phyloP scores from a whole-genome alignment of 192 early-diverging fungal species.

The Coemansia sp. region DNA sequence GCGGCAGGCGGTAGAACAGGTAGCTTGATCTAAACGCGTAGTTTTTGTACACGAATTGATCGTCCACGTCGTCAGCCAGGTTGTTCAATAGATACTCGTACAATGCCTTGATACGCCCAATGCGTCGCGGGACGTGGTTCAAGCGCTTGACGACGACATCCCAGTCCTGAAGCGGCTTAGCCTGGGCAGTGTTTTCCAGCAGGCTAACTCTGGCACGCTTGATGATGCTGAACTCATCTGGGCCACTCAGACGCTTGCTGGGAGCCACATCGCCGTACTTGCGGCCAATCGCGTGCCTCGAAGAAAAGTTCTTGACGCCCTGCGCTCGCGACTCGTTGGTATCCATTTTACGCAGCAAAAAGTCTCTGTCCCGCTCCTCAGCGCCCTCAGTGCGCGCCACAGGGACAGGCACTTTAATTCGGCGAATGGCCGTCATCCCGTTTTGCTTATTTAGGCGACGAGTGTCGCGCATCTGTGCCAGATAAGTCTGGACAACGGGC shows the following conservation, averaged over 20 bases:
- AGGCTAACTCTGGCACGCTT: slow-evolving; percentile 17
- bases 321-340: background rate
- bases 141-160: slow-evolving; percentile 7
- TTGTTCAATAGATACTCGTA: slow-evolving; percentile 16
- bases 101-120: slow-evolving; percentile 27
- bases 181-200: background rate
- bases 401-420: background rate
- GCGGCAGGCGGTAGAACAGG: slow-evolving; percentile 24
- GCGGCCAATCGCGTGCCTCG: background rate
- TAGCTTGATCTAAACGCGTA: slow-evolving; percentile 17
- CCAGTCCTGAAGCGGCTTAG: background rate
- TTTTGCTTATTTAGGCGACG: background rate
- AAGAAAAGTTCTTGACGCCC: background rate
- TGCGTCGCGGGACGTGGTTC: slow-evolving; percentile 4
- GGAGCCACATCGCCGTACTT: background rate
- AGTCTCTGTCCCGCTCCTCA: slow-evolving; percentile 20
- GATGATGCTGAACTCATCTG: background rate
- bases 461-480: slow-evolving; percentile 20
- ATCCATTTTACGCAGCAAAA: background rate
- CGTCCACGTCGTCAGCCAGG: slow-evolving; percentile 18
- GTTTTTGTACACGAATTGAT: slow-evolving; percentile 17
- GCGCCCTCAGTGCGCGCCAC: slow-evolving; percentile 28
- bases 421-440: background rate
- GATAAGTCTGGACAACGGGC: slow-evolving; percentile 18
- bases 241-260: background rate